These are phyloP conservation scores for Blastobotrys capitulatus DNA, from an alignment of 1,139 yeast species.

Conservation along the genomic window DNA sequence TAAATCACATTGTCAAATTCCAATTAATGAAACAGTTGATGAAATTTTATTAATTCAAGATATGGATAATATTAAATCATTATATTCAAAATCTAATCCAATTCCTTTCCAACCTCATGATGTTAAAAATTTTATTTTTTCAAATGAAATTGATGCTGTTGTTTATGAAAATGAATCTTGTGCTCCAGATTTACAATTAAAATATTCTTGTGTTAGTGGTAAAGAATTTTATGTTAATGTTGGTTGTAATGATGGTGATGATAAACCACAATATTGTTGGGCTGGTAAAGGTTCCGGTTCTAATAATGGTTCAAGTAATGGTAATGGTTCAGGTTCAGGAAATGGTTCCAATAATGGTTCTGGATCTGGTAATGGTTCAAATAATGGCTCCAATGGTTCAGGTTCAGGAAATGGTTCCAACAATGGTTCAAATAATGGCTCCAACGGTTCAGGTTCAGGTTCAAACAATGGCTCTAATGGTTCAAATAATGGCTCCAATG, in stretches of 20 bases:
- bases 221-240: not conserved
- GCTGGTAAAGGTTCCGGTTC: not conserved
- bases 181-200: slow-evolving; percentile 6
- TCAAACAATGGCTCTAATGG: not conserved
- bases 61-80: not conserved
- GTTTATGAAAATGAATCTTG: not conserved
- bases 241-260: slow-evolving; percentile 1
- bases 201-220: slow-evolving; percentile 1
- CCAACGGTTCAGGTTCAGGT: slow-evolving; percentile 1
- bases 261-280: slow-evolving; percentile 6
- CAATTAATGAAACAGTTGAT: not conserved
- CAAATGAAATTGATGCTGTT: not conserved
- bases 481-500: not conserved
- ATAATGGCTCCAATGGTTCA: not conserved
- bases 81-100: not conserved
- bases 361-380: not conserved
- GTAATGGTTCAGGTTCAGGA: not conserved
- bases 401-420: not conserved
- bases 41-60: not conserved
- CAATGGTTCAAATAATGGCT: not conserved
- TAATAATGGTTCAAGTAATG: not conserved
- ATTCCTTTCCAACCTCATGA: not conserved
- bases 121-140: not conserved
- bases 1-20: not conserved
- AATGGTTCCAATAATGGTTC: not conserved